Base-by-base conservation (phyloP, 306 rosid genomes). In the Prosopis cineraria region DNA sequence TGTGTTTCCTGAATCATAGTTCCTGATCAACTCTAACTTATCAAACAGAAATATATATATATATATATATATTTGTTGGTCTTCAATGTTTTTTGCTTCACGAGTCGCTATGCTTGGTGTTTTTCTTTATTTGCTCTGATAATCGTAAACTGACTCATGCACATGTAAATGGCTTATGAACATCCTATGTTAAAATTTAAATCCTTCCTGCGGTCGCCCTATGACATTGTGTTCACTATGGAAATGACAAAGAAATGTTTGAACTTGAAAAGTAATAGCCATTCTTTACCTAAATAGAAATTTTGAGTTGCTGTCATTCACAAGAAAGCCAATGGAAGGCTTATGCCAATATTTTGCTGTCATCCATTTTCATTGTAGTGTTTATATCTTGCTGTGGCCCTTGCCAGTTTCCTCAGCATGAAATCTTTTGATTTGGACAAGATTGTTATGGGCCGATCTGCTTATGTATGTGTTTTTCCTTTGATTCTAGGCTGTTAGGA, bases 401-500 rank as follows among this genome's bases (percentile, higher is more conserved):
- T 72, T 34, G 16, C 33, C 60, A 30, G 52, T 16, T 67, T 73
- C 43, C 31, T 27, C 62, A 31, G 33, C 41, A 17, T 24, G 47
- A 76, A 66, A 77, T 50, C 41, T 20, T 17, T 62, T 67, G 43
- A 68, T 53, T 53, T 52, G 25, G 30, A 66, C 55, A 17, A 64
- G 56, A 53, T 30, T 22, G 16, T 16, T 64, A 37, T 50, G 36
- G 29, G 40, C 73, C 48, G 44, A 52, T 22, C 19, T 25, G 64
- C 17, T 10, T 25, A 24, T 5, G 70, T 31, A 20, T 47, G 8
- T 20, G 45, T 56, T 29, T 56, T 36, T 78, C 59, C 58, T 69
- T 48, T 70, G 47, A 78, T 56, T 70, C 14, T 70, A 83, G 86
- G 53, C 33, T 83, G 5, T 20, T 78, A 30, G 94, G 92, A 76